A percentile compares a stretch with the other conserved stretches of the same genome.
Conservation (phyloP, 2,329 filamentous ascomycete genomes). For the Boeremia lycopersici region DNA sequence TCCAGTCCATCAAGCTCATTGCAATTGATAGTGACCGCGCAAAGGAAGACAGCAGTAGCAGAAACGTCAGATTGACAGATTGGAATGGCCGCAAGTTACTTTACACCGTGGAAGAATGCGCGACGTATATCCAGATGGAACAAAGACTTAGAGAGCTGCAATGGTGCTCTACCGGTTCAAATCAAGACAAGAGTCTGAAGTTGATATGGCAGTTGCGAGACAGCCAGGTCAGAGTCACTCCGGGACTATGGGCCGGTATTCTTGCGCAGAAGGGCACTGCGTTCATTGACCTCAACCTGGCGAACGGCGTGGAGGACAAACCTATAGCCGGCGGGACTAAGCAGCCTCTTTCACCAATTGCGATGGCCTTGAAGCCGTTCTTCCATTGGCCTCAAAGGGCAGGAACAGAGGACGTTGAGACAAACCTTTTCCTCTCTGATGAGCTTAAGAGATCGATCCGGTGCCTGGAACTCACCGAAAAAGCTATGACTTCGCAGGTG, state of each 20-base stretch:
- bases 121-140: slow-evolving; percentile 41
- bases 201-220: slow-evolving; percentile 12
- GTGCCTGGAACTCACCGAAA: slow-evolving; percentile 35
- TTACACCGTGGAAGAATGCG: slow-evolving; percentile 28
- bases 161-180: neutral
- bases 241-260: slow-evolving; percentile 30
- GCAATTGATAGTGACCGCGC: neutral
- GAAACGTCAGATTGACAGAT: slow-evolving; percentile 30
- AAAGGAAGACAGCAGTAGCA: neutral
- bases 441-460: slow-evolving; percentile 1
- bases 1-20: slow-evolving; percentile 33
- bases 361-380: slow-evolving; percentile 23
- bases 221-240: slow-evolving; percentile 14
- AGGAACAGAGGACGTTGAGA: neutral
- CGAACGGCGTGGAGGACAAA: slow-evolving; percentile 3
- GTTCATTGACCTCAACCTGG: slow-evolving; percentile 29
- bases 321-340: too few relatives aligned
- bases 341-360: neutral
- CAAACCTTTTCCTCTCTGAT: neutral
- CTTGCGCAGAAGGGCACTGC: slow-evolving; percentile 21
- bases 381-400: slow-evolving; percentile 33
- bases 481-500: slow-evolving; percentile 25
- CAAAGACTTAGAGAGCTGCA: slow-evolving; percentile 32
- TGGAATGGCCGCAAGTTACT: slow-evolving; percentile 28
- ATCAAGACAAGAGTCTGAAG: slow-evolving; percentile 3